phyloP scores from a whole-genome alignment of 2,329 filamentous ascomycete species.

The Pyrenochaeta sp. region DNA sequence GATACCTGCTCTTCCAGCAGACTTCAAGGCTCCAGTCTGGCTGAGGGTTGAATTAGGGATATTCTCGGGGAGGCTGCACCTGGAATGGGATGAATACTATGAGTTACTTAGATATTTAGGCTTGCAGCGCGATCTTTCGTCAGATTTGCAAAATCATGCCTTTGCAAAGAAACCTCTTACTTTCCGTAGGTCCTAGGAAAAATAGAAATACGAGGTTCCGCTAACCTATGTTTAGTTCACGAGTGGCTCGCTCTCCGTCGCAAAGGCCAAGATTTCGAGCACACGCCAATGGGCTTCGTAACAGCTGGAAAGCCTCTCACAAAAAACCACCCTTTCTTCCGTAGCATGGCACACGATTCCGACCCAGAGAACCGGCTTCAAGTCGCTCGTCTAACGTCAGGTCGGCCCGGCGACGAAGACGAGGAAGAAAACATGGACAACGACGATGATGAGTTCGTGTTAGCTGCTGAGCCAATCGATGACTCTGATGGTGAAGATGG shows the following conservation, averaged over 20 bases:
- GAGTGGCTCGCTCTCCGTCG: constrained; percentile 66
- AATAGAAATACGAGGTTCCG: constrained; percentile 43
- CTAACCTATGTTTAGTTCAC: constrained; percentile 46
- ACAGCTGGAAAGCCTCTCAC: constrained; percentile 61
- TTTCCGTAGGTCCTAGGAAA: constrained; percentile 27
- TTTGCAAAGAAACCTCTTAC: constrained; percentile 38
- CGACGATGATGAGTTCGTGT: constrained; percentile 23
- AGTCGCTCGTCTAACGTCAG: constrained; percentile 15
- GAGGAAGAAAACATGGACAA: constrained; percentile 15
- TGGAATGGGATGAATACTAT: constrained; percentile 59
- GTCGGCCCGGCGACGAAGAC: constrained; percentile 4
- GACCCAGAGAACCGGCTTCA: constrained; percentile 17
- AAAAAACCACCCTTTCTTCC: constrained; percentile 63
- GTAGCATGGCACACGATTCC: constrained; percentile 1
- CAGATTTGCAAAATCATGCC: constrained; percentile 9
- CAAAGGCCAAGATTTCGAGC: constrained; percentile 64
- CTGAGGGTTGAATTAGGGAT: constrained; percentile 67
- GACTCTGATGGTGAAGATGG: constrained; percentile 22
- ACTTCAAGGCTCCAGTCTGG: constrained; percentile 60
- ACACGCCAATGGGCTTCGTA: constrained; percentile 68
- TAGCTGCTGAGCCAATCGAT: constrained; percentile 18
- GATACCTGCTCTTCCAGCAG: constrained; percentile 56
- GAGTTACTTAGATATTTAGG: constrained; percentile 38
- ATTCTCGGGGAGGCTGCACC: constrained; percentile 68
- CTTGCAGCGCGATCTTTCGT: constrained; percentile 8